Evolutionary conservation across 257 asterid genomes (phyloP).

Genomic region (Solanum raphanifolium): DNA sequence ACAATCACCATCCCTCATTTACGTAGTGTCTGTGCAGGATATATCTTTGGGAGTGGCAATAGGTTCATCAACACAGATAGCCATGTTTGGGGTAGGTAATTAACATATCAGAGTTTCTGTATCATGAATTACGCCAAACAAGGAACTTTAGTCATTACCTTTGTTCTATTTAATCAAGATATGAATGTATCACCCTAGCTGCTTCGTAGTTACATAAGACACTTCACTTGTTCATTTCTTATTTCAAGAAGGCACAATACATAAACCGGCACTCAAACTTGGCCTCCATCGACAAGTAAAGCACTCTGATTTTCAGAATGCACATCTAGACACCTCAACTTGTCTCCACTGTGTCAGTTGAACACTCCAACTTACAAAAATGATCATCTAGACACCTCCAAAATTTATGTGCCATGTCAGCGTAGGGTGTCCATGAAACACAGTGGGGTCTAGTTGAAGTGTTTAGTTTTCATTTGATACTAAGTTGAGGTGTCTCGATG

Average conservation of each 20-base stretch:
- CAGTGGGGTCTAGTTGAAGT: not conserved
- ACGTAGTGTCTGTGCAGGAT: conserved; percentile 33
- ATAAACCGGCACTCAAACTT: not conserved
- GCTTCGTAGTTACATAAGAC: not conserved
- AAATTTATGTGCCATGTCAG: not conserved
- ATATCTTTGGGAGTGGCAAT: conserved; percentile 72
- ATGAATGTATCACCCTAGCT: not conserved
- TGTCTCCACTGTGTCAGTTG: not conserved
- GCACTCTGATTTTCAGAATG: not conserved
- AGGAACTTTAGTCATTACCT: not conserved
- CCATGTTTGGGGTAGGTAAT: conserved; percentile 67
- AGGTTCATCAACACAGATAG: conserved; percentile 78
- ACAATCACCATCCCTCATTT: conserved; percentile 3
- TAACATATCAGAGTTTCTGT: not conserved
- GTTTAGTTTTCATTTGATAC: not conserved
- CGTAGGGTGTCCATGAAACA: not conserved
- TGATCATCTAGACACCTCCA: not conserved
- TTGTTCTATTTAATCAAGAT: not conserved
- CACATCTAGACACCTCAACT: not conserved
- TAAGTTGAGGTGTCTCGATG: not conserved
- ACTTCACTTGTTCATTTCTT: not conserved
- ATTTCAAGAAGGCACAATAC: not conserved
- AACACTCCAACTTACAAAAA: not conserved
- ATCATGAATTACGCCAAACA: not conserved
- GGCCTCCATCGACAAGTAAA: not conserved